Percentiles rank a stretch among this genome's conserved stretches.
phyloP scores from a whole-genome alignment of 495 filamentous ascomycete species.

The Hyaloscypha finlandica region DNA sequence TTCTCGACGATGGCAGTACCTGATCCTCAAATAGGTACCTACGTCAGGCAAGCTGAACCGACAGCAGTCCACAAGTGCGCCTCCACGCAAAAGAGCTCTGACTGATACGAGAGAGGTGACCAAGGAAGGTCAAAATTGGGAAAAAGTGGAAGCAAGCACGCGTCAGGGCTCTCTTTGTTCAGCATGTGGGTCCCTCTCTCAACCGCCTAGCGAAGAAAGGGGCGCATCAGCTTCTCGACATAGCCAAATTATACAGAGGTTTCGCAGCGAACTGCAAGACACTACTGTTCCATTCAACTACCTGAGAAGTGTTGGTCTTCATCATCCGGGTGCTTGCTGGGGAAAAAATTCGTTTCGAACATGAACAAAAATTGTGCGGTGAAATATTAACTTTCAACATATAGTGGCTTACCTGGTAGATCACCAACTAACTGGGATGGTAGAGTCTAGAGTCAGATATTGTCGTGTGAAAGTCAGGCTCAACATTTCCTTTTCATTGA shows the following conservation, averaged over 20 bases:
- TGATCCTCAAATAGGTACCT: background rate
- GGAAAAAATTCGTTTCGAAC: background rate
- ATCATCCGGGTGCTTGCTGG: conserved; percentile 14
- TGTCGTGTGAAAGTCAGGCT: background rate
- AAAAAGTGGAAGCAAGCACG: background rate
- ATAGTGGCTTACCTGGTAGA: background rate
- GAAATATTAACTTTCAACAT: background rate
- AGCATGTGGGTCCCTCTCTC: conserved; percentile 4
- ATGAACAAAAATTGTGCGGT: background rate
- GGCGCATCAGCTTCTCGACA: conserved; percentile 13
- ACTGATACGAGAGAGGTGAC: background rate
- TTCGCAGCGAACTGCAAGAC: conserved; percentile 15
- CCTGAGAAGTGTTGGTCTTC: conserved; percentile 21
- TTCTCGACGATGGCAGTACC: too few species aligned
- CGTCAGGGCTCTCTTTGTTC: conserved; percentile 29
- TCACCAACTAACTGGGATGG: background rate
- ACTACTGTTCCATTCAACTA: conserved; percentile 1
- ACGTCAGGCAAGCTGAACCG: background rate
- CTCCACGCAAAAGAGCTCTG: background rate
- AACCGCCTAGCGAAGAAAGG: background rate
- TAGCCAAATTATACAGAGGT: conserved; percentile 8
- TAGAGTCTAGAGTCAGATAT: background rate
- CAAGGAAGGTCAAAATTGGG: background rate
- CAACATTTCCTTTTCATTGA: background rate
- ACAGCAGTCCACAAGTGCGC: background rate